These are phyloP conservation scores for Aspergillus tubingensis DNA, from an alignment of 2,329 filamentous ascomycete species.

Conservation along the genomic window DNA sequence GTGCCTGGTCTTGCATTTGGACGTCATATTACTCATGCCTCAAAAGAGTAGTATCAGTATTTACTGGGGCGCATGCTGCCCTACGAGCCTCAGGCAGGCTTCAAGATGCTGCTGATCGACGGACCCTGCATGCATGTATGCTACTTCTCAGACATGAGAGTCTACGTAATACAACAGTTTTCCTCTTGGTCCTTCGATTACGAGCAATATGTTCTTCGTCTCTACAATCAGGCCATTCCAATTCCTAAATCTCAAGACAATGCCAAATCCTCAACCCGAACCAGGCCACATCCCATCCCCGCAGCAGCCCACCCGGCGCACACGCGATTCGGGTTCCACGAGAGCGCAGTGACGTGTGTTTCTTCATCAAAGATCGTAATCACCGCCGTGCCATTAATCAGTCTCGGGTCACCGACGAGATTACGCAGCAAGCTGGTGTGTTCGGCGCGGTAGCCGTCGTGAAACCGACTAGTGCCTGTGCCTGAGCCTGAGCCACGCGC, in stretches of 20 bases:
- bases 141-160: not conserved
- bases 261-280: slow-evolving; percentile 67
- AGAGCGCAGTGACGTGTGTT: slow-evolving; percentile 62
- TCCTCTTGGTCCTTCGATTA: not conserved
- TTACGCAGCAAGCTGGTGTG: slow-evolving; percentile 35
- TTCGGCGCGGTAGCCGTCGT: slow-evolving; percentile 48
- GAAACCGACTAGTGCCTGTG: slow-evolving; percentile 44
- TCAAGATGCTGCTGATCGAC: not conserved
- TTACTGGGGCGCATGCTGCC: not conserved
- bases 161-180: not conserved
- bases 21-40: no score
- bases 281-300: slow-evolving; percentile 66
- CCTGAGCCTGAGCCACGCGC: slow-evolving; percentile 28
- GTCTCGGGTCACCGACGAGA: slow-evolving; percentile 32
- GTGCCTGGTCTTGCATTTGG: no score
- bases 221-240: not conserved
- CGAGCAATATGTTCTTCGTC: no score
- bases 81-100: not conserved
- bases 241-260: slow-evolving; percentile 20
- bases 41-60: no score
- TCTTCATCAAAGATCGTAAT: slow-evolving; percentile 61
- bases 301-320: slow-evolving; percentile 68
- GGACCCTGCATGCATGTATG: not conserved
- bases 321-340: slow-evolving; percentile 69
- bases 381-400: slow-evolving; percentile 35